Evolutionary conservation across 2,329 filamentous ascomycete species (phyloP).

Genomic region (Arthrobotrys sinensis): DNA sequence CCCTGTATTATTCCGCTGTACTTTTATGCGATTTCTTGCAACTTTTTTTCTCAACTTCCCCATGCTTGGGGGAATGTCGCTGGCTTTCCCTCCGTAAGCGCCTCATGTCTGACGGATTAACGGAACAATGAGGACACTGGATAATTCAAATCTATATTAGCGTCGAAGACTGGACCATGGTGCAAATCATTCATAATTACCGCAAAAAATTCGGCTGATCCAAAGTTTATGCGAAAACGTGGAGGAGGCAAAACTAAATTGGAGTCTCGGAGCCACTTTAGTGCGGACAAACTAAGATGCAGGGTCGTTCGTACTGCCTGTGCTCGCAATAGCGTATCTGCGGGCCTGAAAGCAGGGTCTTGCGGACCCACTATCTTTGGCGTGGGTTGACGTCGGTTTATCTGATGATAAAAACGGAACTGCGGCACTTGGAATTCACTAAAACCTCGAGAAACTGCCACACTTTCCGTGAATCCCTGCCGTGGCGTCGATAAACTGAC

Average conservation of each 20-base stretch:
- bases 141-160: conserved; percentile 29
- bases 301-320: conserved; percentile 17
- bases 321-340: neutral
- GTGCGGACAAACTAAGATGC: conserved; percentile 13
- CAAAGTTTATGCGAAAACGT: conserved; percentile 26
- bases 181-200: conserved; percentile 22
- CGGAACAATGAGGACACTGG: conserved; percentile 6
- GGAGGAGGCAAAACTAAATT: conserved; percentile 19
- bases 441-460: conserved; percentile 18
- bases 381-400: neutral
- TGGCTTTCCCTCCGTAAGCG: neutral
- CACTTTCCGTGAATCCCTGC: conserved; percentile 5
- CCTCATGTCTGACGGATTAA: conserved; percentile 20
- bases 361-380: neutral
- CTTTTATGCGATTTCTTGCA: conserved; percentile 15
- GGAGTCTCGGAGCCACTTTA: neutral
- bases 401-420: conserved; percentile 20
- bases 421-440: conserved; percentile 8
- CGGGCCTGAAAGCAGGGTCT: conserved; percentile 21
- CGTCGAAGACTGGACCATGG: conserved; percentile 1
- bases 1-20: conserved; percentile 26
- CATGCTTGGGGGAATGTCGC: conserved; percentile 4
- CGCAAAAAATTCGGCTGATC: conserved; percentile 13
- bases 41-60: neutral
- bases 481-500: conserved; percentile 26